These are phyloP conservation scores for Pseudogymnoascus sp. DNA, from an alignment of 2,329 filamentous ascomycete species.

Conservation along the genomic window DNA sequence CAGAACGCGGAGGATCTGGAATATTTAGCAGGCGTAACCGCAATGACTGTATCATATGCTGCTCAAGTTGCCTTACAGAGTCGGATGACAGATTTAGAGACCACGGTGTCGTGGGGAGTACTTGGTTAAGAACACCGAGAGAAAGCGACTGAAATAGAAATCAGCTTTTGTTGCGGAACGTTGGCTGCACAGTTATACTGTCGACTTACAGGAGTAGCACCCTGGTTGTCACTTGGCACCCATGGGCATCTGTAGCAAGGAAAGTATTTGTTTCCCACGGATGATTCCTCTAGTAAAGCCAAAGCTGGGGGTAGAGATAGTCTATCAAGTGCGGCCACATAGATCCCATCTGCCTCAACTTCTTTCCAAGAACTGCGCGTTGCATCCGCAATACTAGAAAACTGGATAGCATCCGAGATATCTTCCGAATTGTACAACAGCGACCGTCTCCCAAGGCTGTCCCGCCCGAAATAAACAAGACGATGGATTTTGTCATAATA, in stretches of 20 bases:
- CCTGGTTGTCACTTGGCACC: conserved; percentile 2
- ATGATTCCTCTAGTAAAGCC: conserved; percentile 2
- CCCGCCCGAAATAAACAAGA: conserved; percentile 72
- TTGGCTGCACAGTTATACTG: conserved; percentile 12
- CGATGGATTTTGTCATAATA: conserved; percentile 59
- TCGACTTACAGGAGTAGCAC: conserved; percentile 12
- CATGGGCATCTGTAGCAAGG: conserved; percentile 9
- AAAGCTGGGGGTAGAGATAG: neutral
- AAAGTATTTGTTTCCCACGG: conserved; percentile 7
- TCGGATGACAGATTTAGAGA: conserved; percentile 34
- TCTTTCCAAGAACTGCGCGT: conserved; percentile 56
- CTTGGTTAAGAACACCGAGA: conserved; percentile 26
- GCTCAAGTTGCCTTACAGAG: conserved; percentile 44
- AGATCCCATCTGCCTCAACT: conserved; percentile 76
- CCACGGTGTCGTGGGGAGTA: conserved; percentile 29
- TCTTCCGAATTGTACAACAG: conserved; percentile 52
- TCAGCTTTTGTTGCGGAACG: neutral
- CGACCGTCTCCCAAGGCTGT: conserved; percentile 80
- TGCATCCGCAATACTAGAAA: conserved; percentile 63
- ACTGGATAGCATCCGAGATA: conserved; percentile 37
- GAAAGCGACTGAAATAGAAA: conserved; percentile 12
- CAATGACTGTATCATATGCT: conserved; percentile 52
- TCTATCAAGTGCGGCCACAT: conserved; percentile 31
- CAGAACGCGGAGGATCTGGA: conserved; percentile 43
- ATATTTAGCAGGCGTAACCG: conserved; percentile 56